Evolutionary conservation across 169 alveolate genomes (phyloP).

Genomic region (Besnoitia besnoiti): DNA sequence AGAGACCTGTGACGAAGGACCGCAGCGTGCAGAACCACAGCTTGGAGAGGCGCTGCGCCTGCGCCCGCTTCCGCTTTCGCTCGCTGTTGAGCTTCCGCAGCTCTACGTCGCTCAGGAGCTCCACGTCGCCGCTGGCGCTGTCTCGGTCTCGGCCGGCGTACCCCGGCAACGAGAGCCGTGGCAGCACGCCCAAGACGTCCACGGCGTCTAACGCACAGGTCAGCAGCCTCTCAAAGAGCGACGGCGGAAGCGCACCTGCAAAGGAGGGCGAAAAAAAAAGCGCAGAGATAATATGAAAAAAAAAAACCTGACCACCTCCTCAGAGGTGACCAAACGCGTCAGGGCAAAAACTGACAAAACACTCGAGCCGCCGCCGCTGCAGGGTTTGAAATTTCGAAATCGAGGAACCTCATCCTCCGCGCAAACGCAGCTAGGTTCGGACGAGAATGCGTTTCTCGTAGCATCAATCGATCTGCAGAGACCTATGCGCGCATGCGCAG

Average conservation of each 20-base stretch:
- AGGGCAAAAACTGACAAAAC: too few species aligned
- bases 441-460: too few species aligned
- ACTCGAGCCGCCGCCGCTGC: too few species aligned
- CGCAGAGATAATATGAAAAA: neutral
- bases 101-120: neutral
- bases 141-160: neutral
- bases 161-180: neutral
- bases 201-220: neutral
- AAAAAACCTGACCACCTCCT: neutral
- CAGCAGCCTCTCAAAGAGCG: conserved; percentile 14
- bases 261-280: neutral
- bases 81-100: too few species aligned
- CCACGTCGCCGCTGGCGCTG: neutral
- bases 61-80: neutral
- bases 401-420: too few species aligned
- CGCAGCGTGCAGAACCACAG: conserved; percentile 26
- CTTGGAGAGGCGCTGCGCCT: neutral
- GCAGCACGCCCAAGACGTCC: conserved; percentile 19
- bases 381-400: too few species aligned
- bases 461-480: too few species aligned
- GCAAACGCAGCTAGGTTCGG: too few species aligned
- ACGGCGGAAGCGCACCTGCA: neutral
- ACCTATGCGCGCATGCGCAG: too few species aligned
- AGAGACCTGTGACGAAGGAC: neutral
- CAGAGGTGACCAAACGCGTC: too few species aligned